Base-by-base conservation (phyloP, 2,329 filamentous ascomycete species). In the Fusarium sp. region DNA sequence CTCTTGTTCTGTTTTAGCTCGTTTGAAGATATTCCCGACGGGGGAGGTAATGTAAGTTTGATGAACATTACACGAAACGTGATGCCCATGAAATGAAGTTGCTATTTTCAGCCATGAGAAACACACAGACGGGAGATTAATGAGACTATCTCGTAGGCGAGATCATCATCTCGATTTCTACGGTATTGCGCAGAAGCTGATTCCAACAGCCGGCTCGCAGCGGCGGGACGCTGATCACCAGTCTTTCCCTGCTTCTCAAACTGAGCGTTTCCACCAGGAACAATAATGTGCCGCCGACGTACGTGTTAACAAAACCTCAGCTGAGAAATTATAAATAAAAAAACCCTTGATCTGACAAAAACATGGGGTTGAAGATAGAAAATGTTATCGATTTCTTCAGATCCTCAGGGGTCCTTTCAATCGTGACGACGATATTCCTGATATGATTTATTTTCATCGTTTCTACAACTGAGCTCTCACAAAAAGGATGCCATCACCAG, bases 101-200 rank as follows among this genome's bases (percentile, higher is more conserved):
- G 35, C 72, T 75, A 75, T 72, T 73, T 75, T 70, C 72, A 75
- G 69, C 72, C 72, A 44, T 75, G 72, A 30, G 35, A 26, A 42
- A 42, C 22, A 66, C 30, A 63, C 36, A 65, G 48, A 44, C 41
- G 53, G 41, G 51, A 42, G 57, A 39, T 51, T 56, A 50, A 61
- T 70, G 50, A 73, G 58, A 74, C 63, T 72, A 66, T 74, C 71
- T 72, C 59, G 39, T 69, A 72, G 47, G 56, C 72, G 72, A 75
- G 72, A 72, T 71, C 67, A 68, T 54, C 42, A 64, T 50, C 42
- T 59, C 44, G 41, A 59, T 55, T 50, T 32, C 32, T 66, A 66
- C 42, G 26, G 36, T 44, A 44, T 30, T 42, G 53, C 38, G 15
- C 22, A 44, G 17, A 56, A 48, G 73, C 66, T 73, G 63, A 60